A percentile compares a stretch with the other conserved stretches of the same genome.
Conservation (phyloP, 805 yeast genomes). For the Wickerhamiella dianesei region DNA sequence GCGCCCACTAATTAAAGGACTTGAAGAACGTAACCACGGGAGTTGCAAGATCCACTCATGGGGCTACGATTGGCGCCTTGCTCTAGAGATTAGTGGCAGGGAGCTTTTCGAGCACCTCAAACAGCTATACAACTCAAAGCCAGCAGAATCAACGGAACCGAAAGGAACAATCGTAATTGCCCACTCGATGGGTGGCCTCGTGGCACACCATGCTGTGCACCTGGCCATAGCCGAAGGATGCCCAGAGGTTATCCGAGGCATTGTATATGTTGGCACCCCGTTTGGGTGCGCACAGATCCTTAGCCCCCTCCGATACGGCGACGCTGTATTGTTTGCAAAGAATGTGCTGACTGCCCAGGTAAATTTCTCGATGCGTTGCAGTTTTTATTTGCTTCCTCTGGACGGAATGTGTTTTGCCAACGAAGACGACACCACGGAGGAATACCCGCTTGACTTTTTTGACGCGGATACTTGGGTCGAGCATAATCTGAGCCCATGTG, state of each 20-base stretch:
- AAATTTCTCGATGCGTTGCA: conserved; percentile 78
- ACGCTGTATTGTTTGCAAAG: conserved; percentile 60
- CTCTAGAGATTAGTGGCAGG: conserved; percentile 41
- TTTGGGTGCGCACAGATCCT: conserved; percentile 70
- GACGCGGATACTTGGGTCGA: conserved; percentile 71
- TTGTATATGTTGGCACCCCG: conserved; percentile 75
- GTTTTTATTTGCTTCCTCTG: conserved; percentile 64
- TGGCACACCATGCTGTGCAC: conserved; percentile 69
- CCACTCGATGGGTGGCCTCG: conserved; percentile 90
- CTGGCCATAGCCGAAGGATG: conserved; percentile 33
- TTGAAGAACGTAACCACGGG: conserved; percentile 29
- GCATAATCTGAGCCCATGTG: conserved; percentile 63
- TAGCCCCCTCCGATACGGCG: conserved; percentile 78
- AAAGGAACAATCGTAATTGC: conserved; percentile 61
- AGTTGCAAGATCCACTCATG: conserved; percentile 52
- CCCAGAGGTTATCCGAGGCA: conserved; percentile 47
- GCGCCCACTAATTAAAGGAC: conserved; percentile 40
- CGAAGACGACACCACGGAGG: conserved; percentile 22
- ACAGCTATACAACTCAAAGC: conserved; percentile 28
- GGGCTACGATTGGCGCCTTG: conserved; percentile 91
- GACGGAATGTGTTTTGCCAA: conserved; percentile 60
- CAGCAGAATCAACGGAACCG: background rate
- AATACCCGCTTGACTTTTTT: conserved; percentile 49
- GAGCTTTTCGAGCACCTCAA: conserved; percentile 39
- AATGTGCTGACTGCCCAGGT: conserved; percentile 66